phyloP scores from a whole-genome alignment of 805 yeast species.

The Kluyveromyces nonfermentans region DNA sequence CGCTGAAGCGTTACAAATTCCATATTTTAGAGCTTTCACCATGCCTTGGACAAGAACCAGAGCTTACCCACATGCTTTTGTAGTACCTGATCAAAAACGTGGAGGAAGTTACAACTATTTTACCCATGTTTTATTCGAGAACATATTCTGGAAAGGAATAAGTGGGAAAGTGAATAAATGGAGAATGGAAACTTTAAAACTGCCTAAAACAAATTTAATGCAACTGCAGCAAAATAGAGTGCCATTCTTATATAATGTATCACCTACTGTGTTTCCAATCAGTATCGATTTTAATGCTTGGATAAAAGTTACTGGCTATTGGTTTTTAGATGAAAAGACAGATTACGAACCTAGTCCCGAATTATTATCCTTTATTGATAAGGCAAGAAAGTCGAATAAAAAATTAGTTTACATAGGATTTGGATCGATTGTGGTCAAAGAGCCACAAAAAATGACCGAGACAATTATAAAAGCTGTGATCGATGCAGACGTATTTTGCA shows the following conservation, averaged over 20 bases:
- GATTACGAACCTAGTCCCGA: slow-evolving; percentile 52
- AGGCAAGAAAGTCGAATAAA: slow-evolving; percentile 51
- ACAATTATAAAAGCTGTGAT: slow-evolving; percentile 73
- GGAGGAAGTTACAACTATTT: slow-evolving; percentile 90
- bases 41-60: slow-evolving; percentile 98
- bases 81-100: slow-evolving; percentile 85
- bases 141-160: slow-evolving; percentile 87
- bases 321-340: slow-evolving; percentile 72
- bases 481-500: slow-evolving; percentile 75
- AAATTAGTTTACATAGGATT: slow-evolving; percentile 88
- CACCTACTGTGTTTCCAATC: slow-evolving; percentile 85
- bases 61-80: slow-evolving; percentile 93
- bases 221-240: slow-evolving; percentile 65
- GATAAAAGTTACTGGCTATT: slow-evolving; percentile 93
- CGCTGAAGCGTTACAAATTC: slow-evolving; percentile 83
- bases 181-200: slow-evolving; percentile 59
- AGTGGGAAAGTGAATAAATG: slow-evolving; percentile 79
- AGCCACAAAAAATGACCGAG: slow-evolving; percentile 67
- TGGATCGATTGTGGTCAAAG: slow-evolving; percentile 87
- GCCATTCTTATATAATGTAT: slow-evolving; percentile 83
- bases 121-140: slow-evolving; percentile 90
- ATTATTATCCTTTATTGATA: slow-evolving; percentile 47
- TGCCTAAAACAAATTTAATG: slow-evolving; percentile 63
- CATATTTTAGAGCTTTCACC: slow-evolving; percentile 90
- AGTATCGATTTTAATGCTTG: slow-evolving; percentile 90